These are phyloP conservation scores for Biscogniauxia sp. DNA, from an alignment of 2,329 filamentous ascomycete species.

Conservation along the genomic window DNA sequence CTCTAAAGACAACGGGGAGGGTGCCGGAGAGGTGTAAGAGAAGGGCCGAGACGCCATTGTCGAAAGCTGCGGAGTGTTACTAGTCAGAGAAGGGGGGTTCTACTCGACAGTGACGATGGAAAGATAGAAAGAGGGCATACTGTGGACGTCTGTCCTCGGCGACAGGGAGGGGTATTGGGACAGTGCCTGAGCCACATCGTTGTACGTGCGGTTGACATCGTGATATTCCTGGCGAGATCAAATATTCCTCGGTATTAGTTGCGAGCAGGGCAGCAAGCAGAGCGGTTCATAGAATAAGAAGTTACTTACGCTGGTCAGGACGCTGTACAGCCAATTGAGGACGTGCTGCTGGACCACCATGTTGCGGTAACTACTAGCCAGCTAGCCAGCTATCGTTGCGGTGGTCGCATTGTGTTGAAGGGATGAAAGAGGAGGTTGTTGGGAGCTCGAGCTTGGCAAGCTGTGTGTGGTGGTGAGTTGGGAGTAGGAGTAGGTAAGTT, in stretches of 20 bases:
- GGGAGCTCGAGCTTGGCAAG: constrained; percentile 4
- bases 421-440: not conserved
- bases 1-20: constrained; percentile 86
- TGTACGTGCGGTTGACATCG: constrained; percentile 89
- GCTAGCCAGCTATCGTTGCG: constrained; percentile 16
- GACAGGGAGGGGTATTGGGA: constrained; percentile 75
- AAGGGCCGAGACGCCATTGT: constrained; percentile 81
- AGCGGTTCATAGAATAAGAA: not conserved
- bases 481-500: too few relatives aligned
- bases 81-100: constrained; percentile 14
- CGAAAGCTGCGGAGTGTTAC: constrained; percentile 62
- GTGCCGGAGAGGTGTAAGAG: constrained; percentile 85
- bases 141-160: constrained; percentile 92
- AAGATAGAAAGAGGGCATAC: constrained; percentile 47
- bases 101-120: constrained; percentile 5
- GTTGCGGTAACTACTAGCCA: constrained; percentile 22
- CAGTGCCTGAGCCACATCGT: constrained; percentile 81
- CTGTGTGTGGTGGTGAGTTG: not conserved
- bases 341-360: constrained; percentile 84
- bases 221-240: constrained; percentile 70
- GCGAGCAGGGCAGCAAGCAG: too few relatives aligned
- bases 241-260: constrained; percentile 4
- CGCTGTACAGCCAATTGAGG: constrained; percentile 92
- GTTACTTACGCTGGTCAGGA: constrained; percentile 68
- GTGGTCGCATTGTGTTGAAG: constrained; percentile 22